Evolutionary conservation across 148 eudicot genomes (phyloP).

Genomic region (Silene uniflora): DNA sequence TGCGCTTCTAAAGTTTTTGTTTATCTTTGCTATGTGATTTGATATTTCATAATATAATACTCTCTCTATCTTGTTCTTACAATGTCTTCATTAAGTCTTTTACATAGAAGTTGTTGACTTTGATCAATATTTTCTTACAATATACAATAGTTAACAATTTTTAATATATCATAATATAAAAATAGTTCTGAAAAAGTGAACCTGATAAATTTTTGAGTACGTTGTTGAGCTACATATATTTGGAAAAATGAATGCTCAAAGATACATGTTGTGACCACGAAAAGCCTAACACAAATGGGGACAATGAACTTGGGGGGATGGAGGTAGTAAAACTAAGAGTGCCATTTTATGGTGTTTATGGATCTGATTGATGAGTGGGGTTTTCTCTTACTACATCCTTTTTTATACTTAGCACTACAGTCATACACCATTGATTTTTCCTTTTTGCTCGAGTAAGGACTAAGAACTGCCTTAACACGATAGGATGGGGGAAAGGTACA

Average conservation of each 20-base stretch:
- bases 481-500: background rate
- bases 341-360: background rate
- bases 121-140: no score
- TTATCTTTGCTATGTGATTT: conserved; percentile 9
- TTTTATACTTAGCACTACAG: background rate
- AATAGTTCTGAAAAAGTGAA: no score
- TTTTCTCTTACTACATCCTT: background rate
- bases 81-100: no score
- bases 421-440: background rate
- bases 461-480: background rate
- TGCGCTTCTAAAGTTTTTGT: conserved; percentile 3
- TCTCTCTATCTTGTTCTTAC: no score
- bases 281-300: no score
- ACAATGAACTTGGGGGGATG: no score
- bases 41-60: background rate
- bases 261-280: background rate
- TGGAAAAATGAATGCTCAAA: background rate
- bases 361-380: background rate
- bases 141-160: no score
- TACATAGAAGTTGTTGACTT: no score
- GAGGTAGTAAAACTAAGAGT: background rate
- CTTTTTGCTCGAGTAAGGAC: background rate
- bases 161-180: no score
- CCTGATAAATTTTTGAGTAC: no score
- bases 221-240: background rate